These are phyloP conservation scores for Saksenaea vasiformis DNA, from an alignment of 371 early-diverging fungal species.

Conservation along the genomic window DNA sequence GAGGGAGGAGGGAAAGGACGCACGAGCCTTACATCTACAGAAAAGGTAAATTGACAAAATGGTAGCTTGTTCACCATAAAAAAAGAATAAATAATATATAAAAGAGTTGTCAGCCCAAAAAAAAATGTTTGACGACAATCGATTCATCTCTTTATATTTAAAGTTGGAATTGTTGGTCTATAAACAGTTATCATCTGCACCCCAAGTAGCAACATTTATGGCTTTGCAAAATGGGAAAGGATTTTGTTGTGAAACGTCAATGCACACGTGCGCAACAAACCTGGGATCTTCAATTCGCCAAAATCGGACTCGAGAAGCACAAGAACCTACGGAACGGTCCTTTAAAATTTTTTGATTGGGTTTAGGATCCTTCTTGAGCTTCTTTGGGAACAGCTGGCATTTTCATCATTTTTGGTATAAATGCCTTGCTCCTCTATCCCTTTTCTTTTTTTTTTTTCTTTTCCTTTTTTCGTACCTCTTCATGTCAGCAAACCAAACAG, in stretches of 20 bases:
- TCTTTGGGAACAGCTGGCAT: conserved; percentile 1
- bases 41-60: neutral
- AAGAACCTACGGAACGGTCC: conserved; percentile 1
- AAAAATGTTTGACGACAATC: neutral
- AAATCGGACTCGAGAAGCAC: neutral
- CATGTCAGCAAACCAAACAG: neutral
- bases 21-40: neutral
- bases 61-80: neutral
- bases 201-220: conserved; percentile 16
- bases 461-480: conserved; percentile 15
- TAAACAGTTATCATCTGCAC: conserved; percentile 1
- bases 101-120: neutral
- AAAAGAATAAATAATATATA: neutral
- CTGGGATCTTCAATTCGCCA: conserved; percentile 1
- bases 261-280: neutral
- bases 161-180: neutral
- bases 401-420: conserved; percentile 10
- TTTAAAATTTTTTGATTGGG: conserved; percentile 8
- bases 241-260: neutral
- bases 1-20: neutral
- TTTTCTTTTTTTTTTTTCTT: conserved; percentile 13
- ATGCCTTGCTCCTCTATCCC: neutral
- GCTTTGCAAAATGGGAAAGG: conserved; percentile 19
- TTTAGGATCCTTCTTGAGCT: conserved; percentile 8
- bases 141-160: neutral